A percentile compares a stretch with the other conserved stretches of the same genome.
These are phyloP conservation scores for Gastrolobium bilobum DNA, from an alignment of 306 rosid species.

Conservation along the genomic window DNA sequence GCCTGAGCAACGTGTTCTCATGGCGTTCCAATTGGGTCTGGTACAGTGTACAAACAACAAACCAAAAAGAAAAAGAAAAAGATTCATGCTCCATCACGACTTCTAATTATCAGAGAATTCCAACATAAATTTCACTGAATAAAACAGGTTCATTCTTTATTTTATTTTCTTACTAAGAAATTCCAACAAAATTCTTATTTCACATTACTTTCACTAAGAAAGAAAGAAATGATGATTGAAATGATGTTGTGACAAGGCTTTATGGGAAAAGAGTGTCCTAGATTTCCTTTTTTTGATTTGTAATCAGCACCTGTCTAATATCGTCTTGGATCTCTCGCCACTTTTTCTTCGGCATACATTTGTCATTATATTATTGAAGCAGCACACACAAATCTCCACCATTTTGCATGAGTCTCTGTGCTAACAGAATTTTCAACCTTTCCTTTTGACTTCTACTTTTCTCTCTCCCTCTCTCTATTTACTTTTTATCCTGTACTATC, in stretches of 20 bases:
- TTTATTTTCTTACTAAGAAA: not conserved
- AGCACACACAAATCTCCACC: constrained; percentile 3
- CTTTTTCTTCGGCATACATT: constrained; percentile 37
- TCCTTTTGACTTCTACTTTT: constrained; percentile 15
- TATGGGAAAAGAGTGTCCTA: constrained; percentile 36
- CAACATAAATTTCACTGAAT: too few species aligned
- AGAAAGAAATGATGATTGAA: not conserved
- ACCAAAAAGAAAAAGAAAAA: too few species aligned
- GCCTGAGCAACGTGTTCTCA: too few species aligned
- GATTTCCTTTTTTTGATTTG: constrained; percentile 18
- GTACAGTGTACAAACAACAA: too few species aligned
- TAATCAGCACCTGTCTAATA: constrained; percentile 23
- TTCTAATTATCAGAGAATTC: too few species aligned
- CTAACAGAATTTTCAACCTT: not conserved
- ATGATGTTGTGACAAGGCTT: constrained; percentile 20
- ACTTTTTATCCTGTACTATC: not conserved
- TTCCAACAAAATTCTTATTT: too few species aligned
- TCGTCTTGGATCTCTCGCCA: constrained; percentile 47
- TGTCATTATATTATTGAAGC: constrained; percentile 50
- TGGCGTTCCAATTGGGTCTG: too few species aligned
- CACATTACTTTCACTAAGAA: not conserved
- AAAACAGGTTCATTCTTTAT: not conserved
- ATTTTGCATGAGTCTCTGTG: constrained; percentile 5
- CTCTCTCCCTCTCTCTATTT: too few species aligned
- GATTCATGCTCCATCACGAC: too few species aligned